Conservation (phyloP, 805 yeast species). For the Martiniozyma abietophila region DNA sequence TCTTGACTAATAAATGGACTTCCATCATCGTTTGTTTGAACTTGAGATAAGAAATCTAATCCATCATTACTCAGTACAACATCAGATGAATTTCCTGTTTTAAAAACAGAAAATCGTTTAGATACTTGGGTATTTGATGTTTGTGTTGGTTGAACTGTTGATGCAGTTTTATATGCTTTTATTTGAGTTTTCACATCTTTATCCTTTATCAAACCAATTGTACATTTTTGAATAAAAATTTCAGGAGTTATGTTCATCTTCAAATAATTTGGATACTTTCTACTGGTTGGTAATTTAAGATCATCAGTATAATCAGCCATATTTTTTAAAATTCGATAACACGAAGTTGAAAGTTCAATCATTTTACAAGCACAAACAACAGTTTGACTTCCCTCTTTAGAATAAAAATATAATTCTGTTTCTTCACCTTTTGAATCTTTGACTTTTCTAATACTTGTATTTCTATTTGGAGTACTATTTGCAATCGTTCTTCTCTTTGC, state of each 20-base stretch:
- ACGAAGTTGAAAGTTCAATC: constrained; percentile 38
- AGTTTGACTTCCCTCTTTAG: constrained; percentile 53
- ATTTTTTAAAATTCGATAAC: constrained; percentile 47
- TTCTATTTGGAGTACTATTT: constrained; percentile 9
- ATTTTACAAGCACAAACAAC: constrained; percentile 31
- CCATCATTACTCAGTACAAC: constrained; percentile 41
- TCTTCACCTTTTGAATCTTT: neutral
- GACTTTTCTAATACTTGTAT: constrained; percentile 2
- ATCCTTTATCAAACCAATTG: constrained; percentile 46
- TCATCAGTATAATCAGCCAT: constrained; percentile 44
- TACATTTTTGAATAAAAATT: constrained; percentile 51
- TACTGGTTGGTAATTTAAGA: constrained; percentile 46
- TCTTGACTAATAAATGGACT: constrained; percentile 24
- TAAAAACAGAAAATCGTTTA: constrained; percentile 41
- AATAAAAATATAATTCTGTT: constrained; percentile 35
- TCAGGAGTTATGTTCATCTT: constrained; percentile 48
- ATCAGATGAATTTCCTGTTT: constrained; percentile 42
- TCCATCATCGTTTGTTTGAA: constrained; percentile 15
- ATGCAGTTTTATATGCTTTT: constrained; percentile 7
- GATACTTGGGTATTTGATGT: constrained; percentile 1
- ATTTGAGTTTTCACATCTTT: constrained; percentile 25
- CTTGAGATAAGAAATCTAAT: constrained; percentile 29
- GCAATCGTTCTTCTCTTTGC: constrained; percentile 17
- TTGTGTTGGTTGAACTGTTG: constrained; percentile 3
- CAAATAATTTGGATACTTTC: constrained; percentile 60